Base-by-base conservation (phyloP, 73 alveolate genomes). In the Paraurostyla sp. region DNA sequence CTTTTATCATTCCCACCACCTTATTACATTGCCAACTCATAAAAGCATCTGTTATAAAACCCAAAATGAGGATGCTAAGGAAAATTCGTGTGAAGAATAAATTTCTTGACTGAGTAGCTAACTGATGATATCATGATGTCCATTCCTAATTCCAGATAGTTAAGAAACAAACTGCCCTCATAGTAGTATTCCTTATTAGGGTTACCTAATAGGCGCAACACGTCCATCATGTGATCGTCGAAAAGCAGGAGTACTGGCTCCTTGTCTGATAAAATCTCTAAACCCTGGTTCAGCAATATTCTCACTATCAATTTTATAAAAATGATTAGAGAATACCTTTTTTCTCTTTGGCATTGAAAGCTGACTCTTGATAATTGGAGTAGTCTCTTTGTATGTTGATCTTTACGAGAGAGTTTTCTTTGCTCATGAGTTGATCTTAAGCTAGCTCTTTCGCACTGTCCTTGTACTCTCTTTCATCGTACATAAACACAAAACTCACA, bases 181-280 rank as follows among this genome's bases (percentile, higher is more conserved):
- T 42, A 23, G 49, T 81, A 38, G 49, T 81, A 81, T 54, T 81
- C 91, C 49, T 81, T 81, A 41, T 81, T 81, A 0, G 91, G 91
- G 36, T 81, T 81, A 6, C 91, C 91, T 15, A 81, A 36, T 18
- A 59, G 6, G n/a, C 71, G 25, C n/a, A 81, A 65, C 18, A 58
- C 76, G 40, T 57, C 71, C 91, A 81, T 57, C 29, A 56, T 23
- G 43, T 52, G 71, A 35, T 81, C 69, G 0, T 71, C 83, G 69
- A 81, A 81, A 15, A 58, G 43, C 20, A 81, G 41, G 16, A n/a
- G 32, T 20, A 23, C 52, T 3, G 54, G n/a, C 43, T 81, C 82
- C 41, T 32, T 40, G 0, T 54, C 3, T 57, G 63, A 41, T 16
- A 13, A 40, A 13, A 81, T 56, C 54, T 52, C 80, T 20, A 81